phyloP scores from a whole-genome alignment of 1,284 basidiomycete genomes.

The Ceratobasidium sp. region DNA sequence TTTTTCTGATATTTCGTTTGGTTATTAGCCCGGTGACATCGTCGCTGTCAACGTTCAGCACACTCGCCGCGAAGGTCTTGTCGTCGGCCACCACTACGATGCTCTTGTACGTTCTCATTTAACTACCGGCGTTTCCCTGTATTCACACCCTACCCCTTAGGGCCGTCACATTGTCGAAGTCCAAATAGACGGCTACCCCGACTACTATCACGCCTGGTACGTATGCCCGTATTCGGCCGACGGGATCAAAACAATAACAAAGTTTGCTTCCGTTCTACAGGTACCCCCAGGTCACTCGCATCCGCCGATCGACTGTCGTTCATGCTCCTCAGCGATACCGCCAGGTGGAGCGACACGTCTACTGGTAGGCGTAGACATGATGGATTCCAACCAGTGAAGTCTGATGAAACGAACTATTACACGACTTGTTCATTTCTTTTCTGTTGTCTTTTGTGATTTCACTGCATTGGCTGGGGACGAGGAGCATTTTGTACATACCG shows the following conservation, averaged over 20 bases:
- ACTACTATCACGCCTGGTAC: slow-evolving; percentile 72
- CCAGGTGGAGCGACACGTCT: slow-evolving; percentile 70
- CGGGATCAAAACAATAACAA: slow-evolving; percentile 8
- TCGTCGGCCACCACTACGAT: slow-evolving; percentile 75
- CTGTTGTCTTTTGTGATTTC: slow-evolving; percentile 10
- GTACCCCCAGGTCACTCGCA: slow-evolving; percentile 74
- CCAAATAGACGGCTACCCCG: slow-evolving; percentile 66
- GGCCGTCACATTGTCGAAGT: slow-evolving; percentile 81
- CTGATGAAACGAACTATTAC: slow-evolving; percentile 15
- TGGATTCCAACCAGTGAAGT: slow-evolving; percentile 27
- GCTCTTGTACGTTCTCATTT: slow-evolving; percentile 59
- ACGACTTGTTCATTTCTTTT: slow-evolving; percentile 10
- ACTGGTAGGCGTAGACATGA: slow-evolving; percentile 55
- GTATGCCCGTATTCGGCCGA: slow-evolving; percentile 42
- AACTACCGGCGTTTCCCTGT: not conserved
- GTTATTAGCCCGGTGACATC: slow-evolving; percentile 66
- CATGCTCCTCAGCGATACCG: slow-evolving; percentile 59
- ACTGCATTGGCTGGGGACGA: slow-evolving; percentile 19
- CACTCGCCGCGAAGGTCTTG: slow-evolving; percentile 74
- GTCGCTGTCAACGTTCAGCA: slow-evolving; percentile 71
- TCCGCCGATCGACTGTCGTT: slow-evolving; percentile 71
- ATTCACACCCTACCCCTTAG: slow-evolving; percentile 51
- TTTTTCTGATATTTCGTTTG: slow-evolving; percentile 9
- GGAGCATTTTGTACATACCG: slow-evolving; percentile 25
- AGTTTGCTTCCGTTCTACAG: slow-evolving; percentile 48